Evolutionary conservation across 2,329 filamentous ascomycete genomes (phyloP).

Genomic region (Clonostachys solani): DNA sequence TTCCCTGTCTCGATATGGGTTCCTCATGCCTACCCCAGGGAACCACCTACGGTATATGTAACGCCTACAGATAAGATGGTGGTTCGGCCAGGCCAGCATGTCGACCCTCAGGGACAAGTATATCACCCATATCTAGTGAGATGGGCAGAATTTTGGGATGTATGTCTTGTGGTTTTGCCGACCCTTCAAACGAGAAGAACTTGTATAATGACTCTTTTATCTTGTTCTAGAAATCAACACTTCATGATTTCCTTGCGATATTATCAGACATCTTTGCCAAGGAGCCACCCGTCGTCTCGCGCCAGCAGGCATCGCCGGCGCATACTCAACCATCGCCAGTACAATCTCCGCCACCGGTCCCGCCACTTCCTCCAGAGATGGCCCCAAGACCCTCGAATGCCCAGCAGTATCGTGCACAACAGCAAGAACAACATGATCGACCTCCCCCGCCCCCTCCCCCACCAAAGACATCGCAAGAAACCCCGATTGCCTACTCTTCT

Average conservation of each 20-base stretch:
- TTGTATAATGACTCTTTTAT: not conserved
- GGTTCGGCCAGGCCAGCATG: slow-evolving; percentile 88
- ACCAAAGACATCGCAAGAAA: slow-evolving; percentile 41
- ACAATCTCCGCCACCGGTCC: slow-evolving; percentile 60
- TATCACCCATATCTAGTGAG: slow-evolving; percentile 94
- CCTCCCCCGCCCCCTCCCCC: slow-evolving; percentile 50
- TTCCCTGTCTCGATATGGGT: slow-evolving; percentile 94
- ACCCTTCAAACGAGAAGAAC: not conserved
- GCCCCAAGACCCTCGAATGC: slow-evolving; percentile 10
- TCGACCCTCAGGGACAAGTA: slow-evolving; percentile 86
- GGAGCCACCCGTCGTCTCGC: slow-evolving; percentile 85
- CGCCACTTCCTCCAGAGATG: slow-evolving; percentile 66
- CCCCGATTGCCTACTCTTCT: slow-evolving; percentile 2
- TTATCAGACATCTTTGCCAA: slow-evolving; percentile 87
- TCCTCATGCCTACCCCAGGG: slow-evolving; percentile 82
- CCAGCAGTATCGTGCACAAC: slow-evolving; percentile 11
- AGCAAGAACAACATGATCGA: slow-evolving; percentile 25
- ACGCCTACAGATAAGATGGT: slow-evolving; percentile 85
- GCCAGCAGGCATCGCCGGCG: slow-evolving; percentile 47
- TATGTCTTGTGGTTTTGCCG: slow-evolving; percentile 34
- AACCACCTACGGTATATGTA: slow-evolving; percentile 84
- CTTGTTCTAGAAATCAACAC: slow-evolving; percentile 64
- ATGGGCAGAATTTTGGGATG: slow-evolving; percentile 88
- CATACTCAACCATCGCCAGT: slow-evolving; percentile 17
- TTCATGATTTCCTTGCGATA: slow-evolving; percentile 78